Evolutionary conservation across 169 alveolate species (phyloP), one percentile per base, ranked within the genome.

Genomic region (Plasmodium cynomolgi): DNA sequence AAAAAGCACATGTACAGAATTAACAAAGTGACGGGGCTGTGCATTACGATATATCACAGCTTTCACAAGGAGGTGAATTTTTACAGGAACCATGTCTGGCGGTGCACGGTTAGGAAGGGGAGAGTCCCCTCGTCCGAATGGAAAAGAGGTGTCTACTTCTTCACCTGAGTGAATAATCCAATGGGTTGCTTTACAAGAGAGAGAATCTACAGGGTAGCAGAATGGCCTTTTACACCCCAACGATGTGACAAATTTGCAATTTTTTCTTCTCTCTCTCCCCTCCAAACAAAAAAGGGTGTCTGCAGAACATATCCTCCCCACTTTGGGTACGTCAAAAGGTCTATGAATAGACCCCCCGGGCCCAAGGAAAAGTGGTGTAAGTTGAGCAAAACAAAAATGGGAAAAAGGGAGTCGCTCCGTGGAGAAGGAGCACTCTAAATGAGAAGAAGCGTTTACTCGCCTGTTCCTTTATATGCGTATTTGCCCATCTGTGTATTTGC

Each of bases 31-130:
- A 97, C 99, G 4, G 99, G 99, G 39, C 95, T 98, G 58, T 96
- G 98, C 81, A 97, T 99, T 7, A 96, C 99, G 11, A 96, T 98
- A 11, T 97, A 96, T 93, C 99, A 98, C 97, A 95, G 96, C 33
- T 99, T 99, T 95, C 95, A 94, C 73, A 98, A 99, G 83, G 99
- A 99, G 93, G 99, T 99, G 26, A 97, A 97, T 13, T 96, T 96
- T 91, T 97, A 98, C 93, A 73, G 98, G 74, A 93, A 93, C 41
- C 99, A 99, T 93, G 96, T 98, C 9, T 99, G 99, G 99, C 94
- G 98, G 62, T 99, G 99, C 84, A 95, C 98, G 91, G 98, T 96
- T 37, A 84, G 75, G 15, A 29, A 97, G 15, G 34, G 58, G 34
- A 23, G 34, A 50, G 58, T n/a, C 11, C 0, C 29, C 34, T 62